A percentile compares a stretch with the other conserved stretches of the same genome.
Conservation (phyloP, 371 early-diverging fungal genomes). For the Mortierella sp. region DNA sequence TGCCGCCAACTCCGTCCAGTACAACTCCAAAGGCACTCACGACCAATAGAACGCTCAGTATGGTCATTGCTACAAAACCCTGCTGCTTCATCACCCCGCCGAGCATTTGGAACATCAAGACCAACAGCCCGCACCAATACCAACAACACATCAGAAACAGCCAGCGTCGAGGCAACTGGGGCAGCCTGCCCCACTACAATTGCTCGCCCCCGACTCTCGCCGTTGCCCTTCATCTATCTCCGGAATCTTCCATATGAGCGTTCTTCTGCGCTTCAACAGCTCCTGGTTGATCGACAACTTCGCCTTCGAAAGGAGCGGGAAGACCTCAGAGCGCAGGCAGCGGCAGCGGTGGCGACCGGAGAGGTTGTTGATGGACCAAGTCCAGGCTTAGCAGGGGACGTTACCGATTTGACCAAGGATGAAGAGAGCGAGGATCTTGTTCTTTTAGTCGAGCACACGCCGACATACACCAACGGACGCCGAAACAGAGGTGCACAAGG, state of each 20-base stretch:
- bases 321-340: slow-evolving; percentile 1
- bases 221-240: slow-evolving; percentile 48
- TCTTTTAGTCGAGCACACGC: slow-evolving; percentile 89
- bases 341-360: neutral
- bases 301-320: slow-evolving; percentile 42
- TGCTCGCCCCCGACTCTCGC: slow-evolving; percentile 46
- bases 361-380: neutral
- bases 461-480: slow-evolving; percentile 94
- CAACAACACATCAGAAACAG: neutral
- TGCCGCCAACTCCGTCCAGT: neutral
- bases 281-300: slow-evolving; percentile 47
- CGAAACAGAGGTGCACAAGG: slow-evolving; percentile 74
- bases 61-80: neutral
- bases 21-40: neutral
- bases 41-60: neutral
- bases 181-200: slow-evolving; percentile 32
- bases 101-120: neutral
- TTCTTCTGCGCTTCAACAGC: slow-evolving; percentile 40
- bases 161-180: neutral
- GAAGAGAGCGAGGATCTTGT: slow-evolving; percentile 69
- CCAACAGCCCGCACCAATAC: neutral
- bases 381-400: neutral
- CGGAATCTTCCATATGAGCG: slow-evolving; percentile 47
- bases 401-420: neutral
- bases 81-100: neutral